Conservation (phyloP, 2,329 filamentous ascomycete genomes). For the Penicillium sp. region DNA sequence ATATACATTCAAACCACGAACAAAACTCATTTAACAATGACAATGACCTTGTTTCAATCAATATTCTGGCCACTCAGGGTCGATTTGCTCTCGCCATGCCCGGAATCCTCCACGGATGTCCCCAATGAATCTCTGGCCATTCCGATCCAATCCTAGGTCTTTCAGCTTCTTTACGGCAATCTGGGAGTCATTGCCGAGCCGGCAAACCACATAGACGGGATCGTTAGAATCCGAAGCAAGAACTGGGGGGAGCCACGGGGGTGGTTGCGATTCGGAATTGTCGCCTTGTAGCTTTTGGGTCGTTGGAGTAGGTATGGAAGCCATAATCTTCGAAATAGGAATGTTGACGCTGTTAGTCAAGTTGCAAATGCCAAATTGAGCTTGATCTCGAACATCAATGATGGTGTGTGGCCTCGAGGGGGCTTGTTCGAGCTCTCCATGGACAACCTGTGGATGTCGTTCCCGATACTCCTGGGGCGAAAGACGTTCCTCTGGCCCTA, state of each 20-base stretch:
- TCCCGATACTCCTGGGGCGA: slow-evolving; percentile 60
- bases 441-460: slow-evolving; percentile 4
- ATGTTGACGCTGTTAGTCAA: slow-evolving; percentile 71
- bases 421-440: neutral
- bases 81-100: slow-evolving; percentile 45
- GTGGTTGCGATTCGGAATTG: slow-evolving; percentile 12
- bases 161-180: slow-evolving; percentile 44
- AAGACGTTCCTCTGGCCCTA: slow-evolving; percentile 67
- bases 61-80: slow-evolving; percentile 31
- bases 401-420: slow-evolving; percentile 54
- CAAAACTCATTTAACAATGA: neutral
- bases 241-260: slow-evolving; percentile 29
- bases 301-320: slow-evolving; percentile 12
- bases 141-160: slow-evolving; percentile 36
- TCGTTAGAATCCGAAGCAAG: slow-evolving; percentile 24
- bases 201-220: slow-evolving; percentile 48
- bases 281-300: neutral
- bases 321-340: slow-evolving; percentile 45
- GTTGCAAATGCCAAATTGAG: slow-evolving; percentile 79
- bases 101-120: slow-evolving; percentile 46
- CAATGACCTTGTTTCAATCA: neutral
- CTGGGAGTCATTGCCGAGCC: slow-evolving; percentile 52
- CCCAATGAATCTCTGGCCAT: slow-evolving; percentile 35
- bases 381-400: slow-evolving; percentile 80
- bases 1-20: neutral